phyloP scores from a whole-genome alignment of 495 filamentous ascomycete genomes.

The Amphirosellinia nigrospora region DNA sequence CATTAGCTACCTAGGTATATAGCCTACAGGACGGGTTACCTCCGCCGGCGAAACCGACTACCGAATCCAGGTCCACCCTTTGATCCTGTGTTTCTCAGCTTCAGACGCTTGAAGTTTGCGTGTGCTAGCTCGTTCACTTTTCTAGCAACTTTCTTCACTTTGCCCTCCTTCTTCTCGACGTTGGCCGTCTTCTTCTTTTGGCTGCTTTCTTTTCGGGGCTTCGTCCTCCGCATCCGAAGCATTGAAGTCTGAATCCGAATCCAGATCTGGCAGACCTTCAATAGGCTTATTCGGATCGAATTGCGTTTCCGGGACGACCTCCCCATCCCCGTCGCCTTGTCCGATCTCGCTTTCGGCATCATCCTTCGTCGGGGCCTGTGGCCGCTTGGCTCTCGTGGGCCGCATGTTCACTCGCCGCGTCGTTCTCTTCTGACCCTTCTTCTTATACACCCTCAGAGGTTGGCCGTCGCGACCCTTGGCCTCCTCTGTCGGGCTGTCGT shows the following conservation, averaged over 20 bases:
- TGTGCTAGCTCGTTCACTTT: conserved; percentile 78
- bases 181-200: conserved; percentile 26
- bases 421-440: conserved; percentile 89
- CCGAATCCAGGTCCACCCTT: conserved; percentile 58
- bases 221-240: conserved; percentile 30
- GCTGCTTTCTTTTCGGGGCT: conserved; percentile 46
- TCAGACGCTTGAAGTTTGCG: conserved; percentile 82
- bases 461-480: conserved; percentile 51
- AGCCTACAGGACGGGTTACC: conserved; percentile 34
- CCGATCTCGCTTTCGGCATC: conserved; percentile 17
- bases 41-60: conserved; percentile 56
- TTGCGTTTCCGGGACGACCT: conserved; percentile 54
- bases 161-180: conserved; percentile 49
- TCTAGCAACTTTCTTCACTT: conserved; percentile 62
- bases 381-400: conserved; percentile 51
- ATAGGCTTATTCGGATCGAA: conserved; percentile 34
- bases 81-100: conserved; percentile 68
- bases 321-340: conserved; percentile 29
- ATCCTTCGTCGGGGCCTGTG: conserved; percentile 40
- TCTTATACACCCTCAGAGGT: conserved; percentile 75
- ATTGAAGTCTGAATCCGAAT: conserved; percentile 36
- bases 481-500: conserved; percentile 57
- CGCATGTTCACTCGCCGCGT: conserved; percentile 80
- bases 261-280: conserved; percentile 28
- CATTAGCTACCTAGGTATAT: no score